phyloP scores from a whole-genome alignment of 768 basidiomycete species.

The Galerina sulciceps region DNA sequence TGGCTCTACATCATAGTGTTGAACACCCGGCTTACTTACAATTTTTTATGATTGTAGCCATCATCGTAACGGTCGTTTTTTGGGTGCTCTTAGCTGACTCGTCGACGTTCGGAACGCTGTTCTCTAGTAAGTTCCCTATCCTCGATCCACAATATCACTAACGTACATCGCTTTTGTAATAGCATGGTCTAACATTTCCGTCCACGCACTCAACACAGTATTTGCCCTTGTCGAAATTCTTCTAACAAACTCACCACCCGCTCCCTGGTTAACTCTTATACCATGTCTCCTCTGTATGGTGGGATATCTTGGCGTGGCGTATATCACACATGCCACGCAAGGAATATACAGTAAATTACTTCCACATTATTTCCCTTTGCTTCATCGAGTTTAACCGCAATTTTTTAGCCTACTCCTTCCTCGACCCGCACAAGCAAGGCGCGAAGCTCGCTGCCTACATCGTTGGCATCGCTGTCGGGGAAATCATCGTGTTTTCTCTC shows the following conservation, averaged over 20 bases:
- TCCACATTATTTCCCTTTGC: neutral
- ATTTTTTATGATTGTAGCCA: slow-evolving; percentile 39
- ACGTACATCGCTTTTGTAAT: neutral
- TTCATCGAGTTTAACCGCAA: neutral
- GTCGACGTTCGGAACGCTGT: slow-evolving; percentile 42
- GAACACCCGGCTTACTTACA: no score
- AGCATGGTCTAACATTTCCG: slow-evolving; percentile 65
- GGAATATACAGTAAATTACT: slow-evolving; percentile 63
- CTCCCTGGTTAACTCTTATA: slow-evolving; percentile 56
- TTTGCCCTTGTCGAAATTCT: slow-evolving; percentile 64
- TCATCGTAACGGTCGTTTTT: slow-evolving; percentile 66
- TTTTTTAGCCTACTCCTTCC: slow-evolving; percentile 63
- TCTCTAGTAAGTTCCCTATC: slow-evolving; percentile 36
- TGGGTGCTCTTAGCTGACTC: slow-evolving; percentile 58
- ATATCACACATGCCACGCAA: slow-evolving; percentile 64
- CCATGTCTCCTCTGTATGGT: slow-evolving; percentile 53
- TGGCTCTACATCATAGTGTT: neutral
- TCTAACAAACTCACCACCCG: slow-evolving; percentile 53
- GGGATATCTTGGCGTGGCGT: slow-evolving; percentile 68
- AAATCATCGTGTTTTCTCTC: slow-evolving; percentile 53
- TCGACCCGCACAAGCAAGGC: slow-evolving; percentile 52
- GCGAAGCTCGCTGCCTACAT: slow-evolving; percentile 63
- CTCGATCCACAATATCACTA: neutral
- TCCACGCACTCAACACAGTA: slow-evolving; percentile 61
- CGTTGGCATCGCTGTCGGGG: slow-evolving; percentile 58